Conservation (phyloP, 1,284 basidiomycete species). For the Naganishia sp. region DNA sequence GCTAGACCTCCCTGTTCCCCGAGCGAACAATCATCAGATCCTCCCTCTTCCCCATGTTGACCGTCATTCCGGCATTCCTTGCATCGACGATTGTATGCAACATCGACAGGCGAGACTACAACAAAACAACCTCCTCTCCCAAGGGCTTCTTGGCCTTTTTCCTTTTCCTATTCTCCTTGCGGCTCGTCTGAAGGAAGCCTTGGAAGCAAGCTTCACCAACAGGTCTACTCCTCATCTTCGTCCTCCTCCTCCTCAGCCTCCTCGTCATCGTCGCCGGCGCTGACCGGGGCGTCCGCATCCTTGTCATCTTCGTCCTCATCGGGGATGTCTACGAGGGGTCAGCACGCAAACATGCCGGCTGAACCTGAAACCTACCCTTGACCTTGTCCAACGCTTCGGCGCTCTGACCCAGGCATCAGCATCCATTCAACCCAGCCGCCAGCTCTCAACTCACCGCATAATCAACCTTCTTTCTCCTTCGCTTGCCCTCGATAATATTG, state of each 20-base stretch:
- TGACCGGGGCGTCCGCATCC: conserved; percentile 19
- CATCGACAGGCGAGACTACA: background rate
- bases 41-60: too few species aligned
- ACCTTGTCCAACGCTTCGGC: conserved; percentile 21
- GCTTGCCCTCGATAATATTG: conserved; percentile 27
- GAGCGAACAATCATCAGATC: too few species aligned
- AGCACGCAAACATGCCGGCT: too few species aligned
- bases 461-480: conserved; percentile 23
- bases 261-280: conserved; percentile 20
- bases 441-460: conserved; percentile 3
- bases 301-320: conserved; percentile 29
- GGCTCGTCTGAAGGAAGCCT: too few species aligned
- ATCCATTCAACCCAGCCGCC: background rate
- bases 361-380: conserved; percentile 1
- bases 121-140: background rate
- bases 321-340: conserved; percentile 3
- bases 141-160: background rate
- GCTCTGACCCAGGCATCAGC: conserved; percentile 5
- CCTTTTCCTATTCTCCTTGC: conserved; percentile 5
- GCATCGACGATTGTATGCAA: conserved; percentile 9
- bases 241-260: conserved; percentile 19
- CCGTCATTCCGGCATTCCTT: background rate
- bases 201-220: background rate
- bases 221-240: conserved; percentile 19
- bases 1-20: too few species aligned